Evolutionary conservation across 306 rosid genomes (phyloP).

Genomic region (Medicago ruthenica): DNA sequence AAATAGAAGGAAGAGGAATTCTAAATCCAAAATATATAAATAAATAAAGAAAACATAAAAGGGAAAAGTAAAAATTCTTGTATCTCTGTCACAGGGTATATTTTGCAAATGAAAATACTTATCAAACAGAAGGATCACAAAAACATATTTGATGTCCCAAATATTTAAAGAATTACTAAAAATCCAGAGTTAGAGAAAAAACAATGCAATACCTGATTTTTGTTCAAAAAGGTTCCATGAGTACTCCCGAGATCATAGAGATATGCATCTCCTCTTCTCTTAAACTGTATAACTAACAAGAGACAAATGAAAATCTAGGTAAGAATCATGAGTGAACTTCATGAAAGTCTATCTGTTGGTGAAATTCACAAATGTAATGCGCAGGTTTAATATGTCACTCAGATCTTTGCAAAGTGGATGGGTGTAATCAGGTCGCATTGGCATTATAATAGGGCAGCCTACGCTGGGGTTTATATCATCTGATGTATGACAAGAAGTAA

Average conservation of each 20-base stretch:
- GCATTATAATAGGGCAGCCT: slow-evolving; percentile 4
- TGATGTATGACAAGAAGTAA: slow-evolving; percentile 2
- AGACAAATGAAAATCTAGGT: slow-evolving; percentile 37
- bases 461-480: slow-evolving; percentile 25
- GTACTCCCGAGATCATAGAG: slow-evolving; percentile 96
- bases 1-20: slow-evolving; percentile 16
- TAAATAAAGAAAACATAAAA: not conserved
- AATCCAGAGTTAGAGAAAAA: slow-evolving; percentile 15
- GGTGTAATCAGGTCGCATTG: slow-evolving; percentile 5
- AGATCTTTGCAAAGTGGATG: slow-evolving; percentile 18
- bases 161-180: slow-evolving; percentile 23
- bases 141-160: slow-evolving; percentile 26
- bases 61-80: slow-evolving; percentile 3
- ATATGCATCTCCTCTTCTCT: slow-evolving; percentile 82
- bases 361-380: slow-evolving; percentile 31
- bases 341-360: not conserved
- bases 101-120: not conserved
- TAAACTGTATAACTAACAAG: slow-evolving; percentile 80
- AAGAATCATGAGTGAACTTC: slow-evolving; percentile 27
- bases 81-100: slow-evolving; percentile 9
- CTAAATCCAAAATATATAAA: slow-evolving; percentile 6
- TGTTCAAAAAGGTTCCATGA: slow-evolving; percentile 88
- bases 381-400: not conserved
- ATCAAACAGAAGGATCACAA: slow-evolving; percentile 6
- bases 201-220: slow-evolving; percentile 69